A percentile compares a stretch with the other conserved stretches of the same genome.
Evolutionary conservation across 805 yeast genomes (phyloP).

Genomic region (Candida methanosorbosa): DNA sequence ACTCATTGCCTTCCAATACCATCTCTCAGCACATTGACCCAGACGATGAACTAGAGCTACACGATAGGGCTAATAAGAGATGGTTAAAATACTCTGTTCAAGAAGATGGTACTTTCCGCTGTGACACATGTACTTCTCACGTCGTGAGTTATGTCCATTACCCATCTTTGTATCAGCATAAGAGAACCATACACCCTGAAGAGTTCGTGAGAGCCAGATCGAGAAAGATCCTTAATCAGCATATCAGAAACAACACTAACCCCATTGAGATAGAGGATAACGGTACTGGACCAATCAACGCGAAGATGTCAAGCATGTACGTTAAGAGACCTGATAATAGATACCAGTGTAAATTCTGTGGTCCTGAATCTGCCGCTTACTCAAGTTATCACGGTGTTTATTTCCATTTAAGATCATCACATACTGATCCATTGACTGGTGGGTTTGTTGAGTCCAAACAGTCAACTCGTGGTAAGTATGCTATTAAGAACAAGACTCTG

Average conservation of each 20-base stretch:
- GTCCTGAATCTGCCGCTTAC: conserved; percentile 5
- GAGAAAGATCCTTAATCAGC: conserved; percentile 1
- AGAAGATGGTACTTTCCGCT: conserved; percentile 10
- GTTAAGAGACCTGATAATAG: conserved; percentile 7
- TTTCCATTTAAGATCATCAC: conserved; percentile 13
- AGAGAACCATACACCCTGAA: conserved; percentile 8
- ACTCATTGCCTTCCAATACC: too few relatives aligned
- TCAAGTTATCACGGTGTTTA: conserved; percentile 16
- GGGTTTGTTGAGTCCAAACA: conserved; percentile 7
- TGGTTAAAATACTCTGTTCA: conserved; percentile 12
- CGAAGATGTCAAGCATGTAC: conserved; percentile 11
- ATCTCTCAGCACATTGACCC: neutral
- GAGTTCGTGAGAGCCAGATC: conserved; percentile 7
- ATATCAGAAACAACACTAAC: neutral
- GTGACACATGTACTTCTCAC: conserved; percentile 9
- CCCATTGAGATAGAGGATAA: neutral
- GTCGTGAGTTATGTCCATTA: conserved; percentile 8
- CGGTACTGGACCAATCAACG: conserved; percentile 7
- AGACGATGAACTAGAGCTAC: neutral
- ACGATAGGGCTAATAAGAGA: neutral
- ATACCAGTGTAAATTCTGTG: conserved; percentile 11
- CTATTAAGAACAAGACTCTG: conserved; percentile 1
- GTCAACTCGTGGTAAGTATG: conserved; percentile 1
- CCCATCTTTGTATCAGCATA: conserved; percentile 15
- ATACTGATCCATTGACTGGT: conserved; percentile 11